Evolutionary conservation across 2,329 filamentous ascomycete species (phyloP).

Genomic region (Sporothrix curviconia): DNA sequence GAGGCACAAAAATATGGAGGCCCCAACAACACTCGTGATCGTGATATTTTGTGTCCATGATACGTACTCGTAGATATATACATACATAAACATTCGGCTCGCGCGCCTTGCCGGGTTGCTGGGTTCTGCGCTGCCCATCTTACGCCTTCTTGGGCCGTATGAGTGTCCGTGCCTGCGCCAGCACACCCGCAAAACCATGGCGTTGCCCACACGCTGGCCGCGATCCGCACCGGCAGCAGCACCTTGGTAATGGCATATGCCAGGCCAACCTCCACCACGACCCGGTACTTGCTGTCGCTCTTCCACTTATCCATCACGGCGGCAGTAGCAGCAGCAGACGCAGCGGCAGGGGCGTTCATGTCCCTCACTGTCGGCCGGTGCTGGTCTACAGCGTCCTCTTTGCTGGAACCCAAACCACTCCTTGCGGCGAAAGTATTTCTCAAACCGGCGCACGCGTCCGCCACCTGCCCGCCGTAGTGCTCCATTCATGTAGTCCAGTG

Average conservation of each 20-base stretch:
- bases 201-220: constrained; percentile 77
- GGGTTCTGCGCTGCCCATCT: too few relatives aligned
- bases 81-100: too few relatives aligned
- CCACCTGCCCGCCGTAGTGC: constrained; percentile 45
- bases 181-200: constrained; percentile 79
- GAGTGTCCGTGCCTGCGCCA: constrained; percentile 37
- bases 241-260: constrained; percentile 89
- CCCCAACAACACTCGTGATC: not conserved
- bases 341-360: too few relatives aligned
- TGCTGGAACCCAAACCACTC: constrained; percentile 59
- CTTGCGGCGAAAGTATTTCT: constrained; percentile 68
- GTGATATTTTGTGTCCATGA: not conserved
- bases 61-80: not conserved
- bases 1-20: not conserved
- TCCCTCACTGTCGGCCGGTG: constrained; percentile 27
- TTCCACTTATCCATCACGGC: constrained; percentile 26
- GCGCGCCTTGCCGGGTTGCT: too few relatives aligned
- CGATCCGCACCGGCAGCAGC: constrained; percentile 68
- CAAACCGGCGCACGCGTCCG: constrained; percentile 64
- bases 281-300: constrained; percentile 43
- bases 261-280: constrained; percentile 68
- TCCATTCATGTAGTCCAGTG: constrained; percentile 46
- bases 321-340: too few relatives aligned
- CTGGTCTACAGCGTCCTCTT: not conserved
- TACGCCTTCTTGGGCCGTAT: not conserved